phyloP scores from a whole-genome alignment of 176 grass and related monocot genomes.

The Zea mays region DNA sequence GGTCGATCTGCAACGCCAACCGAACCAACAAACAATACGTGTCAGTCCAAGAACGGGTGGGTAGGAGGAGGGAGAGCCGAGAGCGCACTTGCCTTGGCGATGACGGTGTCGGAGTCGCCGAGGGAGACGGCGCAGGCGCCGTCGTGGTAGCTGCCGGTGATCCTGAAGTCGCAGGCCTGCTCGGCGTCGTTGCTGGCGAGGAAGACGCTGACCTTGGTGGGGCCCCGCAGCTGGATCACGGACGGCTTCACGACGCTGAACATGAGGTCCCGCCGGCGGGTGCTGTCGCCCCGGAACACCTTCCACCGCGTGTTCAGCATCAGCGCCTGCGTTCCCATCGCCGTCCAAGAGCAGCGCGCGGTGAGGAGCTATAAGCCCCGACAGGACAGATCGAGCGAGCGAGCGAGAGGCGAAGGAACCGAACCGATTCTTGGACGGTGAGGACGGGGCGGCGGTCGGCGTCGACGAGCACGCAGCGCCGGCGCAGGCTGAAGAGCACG shows the following conservation, averaged over 20 bases:
- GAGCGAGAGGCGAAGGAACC: neutral
- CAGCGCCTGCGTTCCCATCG: slow-evolving; percentile 26
- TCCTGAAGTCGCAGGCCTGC: slow-evolving; percentile 56
- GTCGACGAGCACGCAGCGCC: slow-evolving; percentile 34
- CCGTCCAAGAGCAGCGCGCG: neutral
- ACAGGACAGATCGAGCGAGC: neutral
- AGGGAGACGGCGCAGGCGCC: slow-evolving; percentile 51
- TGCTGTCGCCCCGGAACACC: slow-evolving; percentile 60
- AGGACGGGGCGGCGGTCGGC: slow-evolving; percentile 29
- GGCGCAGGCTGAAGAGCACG: slow-evolving; percentile 26
- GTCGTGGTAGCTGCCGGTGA: slow-evolving; percentile 61
- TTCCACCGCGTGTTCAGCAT: slow-evolving; percentile 54
- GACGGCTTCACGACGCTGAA: slow-evolving; percentile 63
- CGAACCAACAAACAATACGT: neutral
- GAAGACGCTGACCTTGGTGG: slow-evolving; percentile 55
- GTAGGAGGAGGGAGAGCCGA: too few relatives aligned
- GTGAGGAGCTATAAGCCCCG: too few relatives aligned
- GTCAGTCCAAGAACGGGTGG: neutral
- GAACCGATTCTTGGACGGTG: slow-evolving; percentile 39
- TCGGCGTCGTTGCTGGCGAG: slow-evolving; percentile 59
- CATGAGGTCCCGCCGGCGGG: slow-evolving; percentile 43
- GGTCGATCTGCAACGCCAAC: slow-evolving; percentile 48
- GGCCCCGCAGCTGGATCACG: slow-evolving; percentile 45
- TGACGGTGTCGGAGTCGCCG: slow-evolving; percentile 51
- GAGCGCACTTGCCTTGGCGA: slow-evolving; percentile 31